Percentiles rank a stretch among this genome's conserved stretches.
These are phyloP conservation scores for Amanita molliuscula DNA, from an alignment of 768 basidiomycete genomes.

Conservation along the genomic window DNA sequence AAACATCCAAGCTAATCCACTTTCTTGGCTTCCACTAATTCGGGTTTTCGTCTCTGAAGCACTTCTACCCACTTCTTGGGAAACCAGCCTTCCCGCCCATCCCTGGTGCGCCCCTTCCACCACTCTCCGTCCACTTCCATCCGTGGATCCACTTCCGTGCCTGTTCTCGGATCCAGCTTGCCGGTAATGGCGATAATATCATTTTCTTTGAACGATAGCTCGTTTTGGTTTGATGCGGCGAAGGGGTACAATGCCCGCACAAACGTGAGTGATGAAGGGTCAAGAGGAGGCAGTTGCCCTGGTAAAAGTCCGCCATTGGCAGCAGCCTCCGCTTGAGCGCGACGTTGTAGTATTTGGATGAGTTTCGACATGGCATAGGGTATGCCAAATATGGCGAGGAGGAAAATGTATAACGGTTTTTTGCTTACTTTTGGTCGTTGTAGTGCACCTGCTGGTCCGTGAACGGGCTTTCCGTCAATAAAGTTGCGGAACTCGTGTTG, in stretches of 20 bases:
- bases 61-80: conserved; percentile 82
- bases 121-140: conserved; percentile 64
- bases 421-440: conserved; percentile 53
- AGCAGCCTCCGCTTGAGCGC: conserved; percentile 40
- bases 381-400: conserved; percentile 86
- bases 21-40: conserved; percentile 8
- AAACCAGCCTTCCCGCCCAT: conserved; percentile 93
- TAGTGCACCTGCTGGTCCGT: conserved; percentile 30
- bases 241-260: conserved; percentile 78
- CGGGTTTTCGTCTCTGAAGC: conserved; percentile 32
- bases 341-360: conserved; percentile 63
- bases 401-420: conserved; percentile 89
- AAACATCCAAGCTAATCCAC: not conserved
- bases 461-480: conserved; percentile 51
- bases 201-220: conserved; percentile 75
- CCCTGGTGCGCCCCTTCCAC: conserved; percentile 92
- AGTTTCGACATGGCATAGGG: conserved; percentile 92
- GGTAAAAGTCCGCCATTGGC: conserved; percentile 22
- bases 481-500: conserved; percentile 71
- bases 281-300: conserved; percentile 24
- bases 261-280: conserved; percentile 76
- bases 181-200: conserved; percentile 91
- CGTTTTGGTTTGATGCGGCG: conserved; percentile 59
- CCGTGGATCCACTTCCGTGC: conserved; percentile 57
- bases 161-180: conserved; percentile 63